Conservation (phyloP, 2,329 filamentous ascomycete species). For the Monosporascus cannonballus region DNA sequence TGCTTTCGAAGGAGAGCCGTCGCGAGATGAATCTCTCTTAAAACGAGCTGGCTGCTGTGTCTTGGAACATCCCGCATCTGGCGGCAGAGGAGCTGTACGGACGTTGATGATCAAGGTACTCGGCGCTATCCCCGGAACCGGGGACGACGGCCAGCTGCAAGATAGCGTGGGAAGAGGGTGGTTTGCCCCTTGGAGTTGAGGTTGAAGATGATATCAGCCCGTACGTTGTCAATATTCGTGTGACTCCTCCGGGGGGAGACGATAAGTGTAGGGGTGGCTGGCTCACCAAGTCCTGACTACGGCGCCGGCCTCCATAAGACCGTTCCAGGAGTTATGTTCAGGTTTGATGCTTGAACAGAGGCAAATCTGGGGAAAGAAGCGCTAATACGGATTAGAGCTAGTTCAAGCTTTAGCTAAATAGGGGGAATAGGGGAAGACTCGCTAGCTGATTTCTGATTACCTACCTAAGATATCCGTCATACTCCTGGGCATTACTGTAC, state of each 20-base stretch:
- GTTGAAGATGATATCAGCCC: background rate
- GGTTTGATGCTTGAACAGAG: conserved; percentile 1
- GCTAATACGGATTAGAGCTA: too few species aligned
- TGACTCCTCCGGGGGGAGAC: background rate
- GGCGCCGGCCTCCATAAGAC: background rate
- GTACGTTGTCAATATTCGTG: background rate
- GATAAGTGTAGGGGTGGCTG: background rate
- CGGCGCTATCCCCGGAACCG: conserved; percentile 3
- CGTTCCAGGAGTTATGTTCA: conserved; percentile 7
- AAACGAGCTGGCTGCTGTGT: too few species aligned
- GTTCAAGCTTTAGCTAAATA: too few species aligned
- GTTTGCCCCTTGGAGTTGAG: background rate
- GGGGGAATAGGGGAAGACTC: too few species aligned
- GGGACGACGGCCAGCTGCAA: conserved; percentile 6
- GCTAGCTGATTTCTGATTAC: too few species aligned
- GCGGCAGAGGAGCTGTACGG: background rate
- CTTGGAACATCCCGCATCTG: too few species aligned
- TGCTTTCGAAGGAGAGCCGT: too few species aligned
- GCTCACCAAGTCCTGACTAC: background rate
- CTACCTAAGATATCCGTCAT: too few species aligned
- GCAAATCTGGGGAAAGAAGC: too few species aligned
- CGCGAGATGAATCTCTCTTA: too few species aligned
- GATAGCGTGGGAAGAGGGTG: conserved; percentile 1
- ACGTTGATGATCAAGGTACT: conserved; percentile 11
- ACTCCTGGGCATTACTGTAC: too few species aligned